Percentiles rank a stretch among this genome's conserved stretches.
These are phyloP conservation scores for Psilocybe cyanescens DNA, from an alignment of 768 basidiomycete species.

Conservation along the genomic window DNA sequence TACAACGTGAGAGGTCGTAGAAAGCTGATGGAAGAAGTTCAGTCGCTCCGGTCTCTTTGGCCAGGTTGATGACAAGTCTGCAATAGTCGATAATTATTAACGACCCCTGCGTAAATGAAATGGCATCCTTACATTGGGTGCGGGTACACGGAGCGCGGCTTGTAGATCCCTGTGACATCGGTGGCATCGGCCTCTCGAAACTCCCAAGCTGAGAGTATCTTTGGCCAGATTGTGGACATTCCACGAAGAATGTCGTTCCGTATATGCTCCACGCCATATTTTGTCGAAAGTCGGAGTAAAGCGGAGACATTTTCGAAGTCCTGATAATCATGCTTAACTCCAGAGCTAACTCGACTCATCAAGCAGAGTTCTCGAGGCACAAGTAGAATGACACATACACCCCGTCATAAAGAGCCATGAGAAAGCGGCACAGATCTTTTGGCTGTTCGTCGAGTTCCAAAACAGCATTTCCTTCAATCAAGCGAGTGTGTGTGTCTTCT, in stretches of 20 bases:
- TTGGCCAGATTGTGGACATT: constrained; percentile 62
- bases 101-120: not conserved
- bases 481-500: constrained; percentile 15
- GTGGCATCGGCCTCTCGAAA: constrained; percentile 62
- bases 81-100: constrained; percentile 11
- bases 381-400: constrained; percentile 47
- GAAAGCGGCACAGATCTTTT: constrained; percentile 59
- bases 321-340: constrained; percentile 46
- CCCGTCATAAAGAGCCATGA: constrained; percentile 73
- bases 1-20: constrained; percentile 76
- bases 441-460: constrained; percentile 58
- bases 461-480: constrained; percentile 63
- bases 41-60: constrained; percentile 54
- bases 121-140: constrained; percentile 65
- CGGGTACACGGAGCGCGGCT: constrained; percentile 56
- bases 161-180: constrained; percentile 51
- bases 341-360: constrained; percentile 34
- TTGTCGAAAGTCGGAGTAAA: constrained; percentile 65
- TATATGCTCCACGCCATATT: constrained; percentile 62
- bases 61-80: constrained; percentile 71
- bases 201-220: constrained; percentile 68
- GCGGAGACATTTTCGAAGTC: constrained; percentile 59
- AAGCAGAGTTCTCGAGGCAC: not conserved
- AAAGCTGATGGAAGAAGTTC: constrained; percentile 76
- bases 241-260: constrained; percentile 59